Percentiles rank a stretch among this genome's conserved stretches.
These are phyloP conservation scores for Parmales sp. DNA, from an alignment of 108 stramenopile species.

Conservation along the genomic window DNA sequence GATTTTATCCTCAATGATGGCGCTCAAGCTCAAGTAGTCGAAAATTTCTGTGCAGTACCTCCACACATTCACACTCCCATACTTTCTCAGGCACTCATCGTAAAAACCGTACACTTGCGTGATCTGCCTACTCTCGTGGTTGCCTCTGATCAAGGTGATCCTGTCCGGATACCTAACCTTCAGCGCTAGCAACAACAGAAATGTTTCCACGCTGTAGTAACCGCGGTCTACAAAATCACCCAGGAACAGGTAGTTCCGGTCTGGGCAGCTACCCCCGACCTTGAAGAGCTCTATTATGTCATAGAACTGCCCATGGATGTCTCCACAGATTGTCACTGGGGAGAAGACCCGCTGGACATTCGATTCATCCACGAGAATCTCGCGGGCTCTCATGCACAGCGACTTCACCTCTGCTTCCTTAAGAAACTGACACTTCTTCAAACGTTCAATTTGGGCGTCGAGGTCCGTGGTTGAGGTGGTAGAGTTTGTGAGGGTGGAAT, in stretches of 20 bases:
- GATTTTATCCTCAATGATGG: slow-evolving; percentile 92
- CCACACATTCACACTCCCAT: slow-evolving; percentile 96
- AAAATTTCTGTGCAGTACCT: slow-evolving; percentile 97
- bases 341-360: slow-evolving; percentile 97
- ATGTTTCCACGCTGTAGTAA: slow-evolving; percentile 96
- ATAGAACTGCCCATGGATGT: slow-evolving; percentile 99
- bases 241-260: slow-evolving; percentile 94
- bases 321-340: slow-evolving; percentile 98
- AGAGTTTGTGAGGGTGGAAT: neutral
- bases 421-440: slow-evolving; percentile 94
- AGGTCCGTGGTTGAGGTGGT: slow-evolving; percentile 36
- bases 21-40: slow-evolving; percentile 81
- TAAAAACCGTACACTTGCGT: slow-evolving; percentile 99
- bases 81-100: slow-evolving; percentile 96
- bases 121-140: slow-evolving; percentile 93
- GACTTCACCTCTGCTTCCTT: slow-evolving; percentile 95
- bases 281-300: slow-evolving; percentile 97
- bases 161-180: slow-evolving; percentile 96
- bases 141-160: slow-evolving; percentile 95
- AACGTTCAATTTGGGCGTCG: slow-evolving; percentile 83
- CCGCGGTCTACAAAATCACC: slow-evolving; percentile 99
- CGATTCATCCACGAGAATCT: slow-evolving; percentile 95
- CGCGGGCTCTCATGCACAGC: slow-evolving; percentile 87
- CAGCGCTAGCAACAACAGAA: slow-evolving; percentile 83
- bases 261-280: slow-evolving; percentile 95